Evolutionary conservation across 176 grass and related monocot genomes (phyloP), one percentile per base, ranked within the genome.

Genomic region (Phragmites australis): DNA sequence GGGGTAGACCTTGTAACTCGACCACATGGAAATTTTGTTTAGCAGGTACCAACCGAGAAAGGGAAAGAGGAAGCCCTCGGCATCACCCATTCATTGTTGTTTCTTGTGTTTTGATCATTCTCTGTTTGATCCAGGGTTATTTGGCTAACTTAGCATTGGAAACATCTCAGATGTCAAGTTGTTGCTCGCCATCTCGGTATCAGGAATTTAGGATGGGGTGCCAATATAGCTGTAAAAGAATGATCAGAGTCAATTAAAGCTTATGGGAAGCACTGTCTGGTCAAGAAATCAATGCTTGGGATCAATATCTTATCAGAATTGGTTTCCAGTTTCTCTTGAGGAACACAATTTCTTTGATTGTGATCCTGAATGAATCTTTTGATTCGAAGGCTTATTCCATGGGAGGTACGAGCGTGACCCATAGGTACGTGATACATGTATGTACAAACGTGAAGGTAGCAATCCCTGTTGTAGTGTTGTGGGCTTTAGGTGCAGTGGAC

Each of bases 1-100:
- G 45, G 53, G 75, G 84, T 37, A 84, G 84, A 65, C 53, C 54
- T 23, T 90, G 88, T 90, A 90, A 87, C 84, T 53, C 56, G 66
- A 76, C 72, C 47, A 85, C 78, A 85, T 70, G 62, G 64, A 80
- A 90, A 83, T 90, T 90, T 90, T 90, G 84, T 69, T 80, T 67
- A 75, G 88, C 81, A 70, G 80, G 82, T 87, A 65, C 61, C 26
- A 23, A 68, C 88, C 63, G 60, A 56, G 75, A 80, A 80, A 54
- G 54, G 32, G 8, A 87, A 84, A 58, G 78, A 72, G 55, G 47
- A 58, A 57, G 55, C 78, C 78, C 57, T 70, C 26, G 12, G 63
- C 16, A 30, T 70, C 65, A 70, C 47, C 56, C 70, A 81, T 67
- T 43, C 1, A 21, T 44, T 52, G 65, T 25, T 16, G 43, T 53